A percentile compares a stretch with the other conserved stretches of the same genome.
Evolutionary conservation across 148 eudicot genomes (phyloP).

Genomic region (Fagopyrum esculentum): DNA sequence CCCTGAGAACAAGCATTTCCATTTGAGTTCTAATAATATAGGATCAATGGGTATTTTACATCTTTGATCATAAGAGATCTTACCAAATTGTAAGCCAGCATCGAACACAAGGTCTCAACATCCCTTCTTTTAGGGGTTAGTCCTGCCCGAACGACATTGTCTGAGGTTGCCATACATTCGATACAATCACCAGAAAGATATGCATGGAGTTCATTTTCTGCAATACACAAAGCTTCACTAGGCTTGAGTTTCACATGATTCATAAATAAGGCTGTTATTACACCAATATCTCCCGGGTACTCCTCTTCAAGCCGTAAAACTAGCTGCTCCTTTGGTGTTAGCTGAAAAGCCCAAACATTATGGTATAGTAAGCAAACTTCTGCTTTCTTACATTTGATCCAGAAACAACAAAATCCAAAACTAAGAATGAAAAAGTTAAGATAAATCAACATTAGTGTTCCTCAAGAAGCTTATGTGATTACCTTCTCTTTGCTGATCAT

Average conservation of each 20-base stretch:
- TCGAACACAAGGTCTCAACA: slow-evolving; percentile 65
- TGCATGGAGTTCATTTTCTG: slow-evolving; percentile 94
- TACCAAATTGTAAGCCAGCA: slow-evolving; percentile 98
- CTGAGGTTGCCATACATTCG: slow-evolving; percentile 99
- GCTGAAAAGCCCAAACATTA: slow-evolving; percentile 16
- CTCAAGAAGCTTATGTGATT: not conserved
- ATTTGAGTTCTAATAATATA: not conserved
- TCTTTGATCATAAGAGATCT: not conserved
- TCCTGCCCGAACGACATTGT: slow-evolving; percentile 96
- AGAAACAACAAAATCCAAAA: not conserved
- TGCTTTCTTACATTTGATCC: not conserved
- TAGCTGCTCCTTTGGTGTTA: slow-evolving; percentile 74
- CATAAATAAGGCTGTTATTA: slow-evolving; percentile 70
- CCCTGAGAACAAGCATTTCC: slow-evolving; percentile 42
- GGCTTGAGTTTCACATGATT: slow-evolving; percentile 78
- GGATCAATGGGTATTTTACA: not conserved
- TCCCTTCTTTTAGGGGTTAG: slow-evolving; percentile 81
- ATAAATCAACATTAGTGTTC: not conserved
- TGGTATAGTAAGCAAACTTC: not conserved
- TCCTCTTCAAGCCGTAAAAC: slow-evolving; percentile 64
- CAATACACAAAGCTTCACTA: slow-evolving; percentile 77
- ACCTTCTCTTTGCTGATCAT: slow-evolving; percentile 48
- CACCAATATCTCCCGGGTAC: slow-evolving; percentile 84
- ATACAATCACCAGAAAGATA: slow-evolving; percentile 80
- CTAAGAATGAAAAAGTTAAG: not conserved